Evolutionary conservation across 2,329 filamentous ascomycete genomes (phyloP).

Genomic region (Cyphellophora attinorum): DNA sequence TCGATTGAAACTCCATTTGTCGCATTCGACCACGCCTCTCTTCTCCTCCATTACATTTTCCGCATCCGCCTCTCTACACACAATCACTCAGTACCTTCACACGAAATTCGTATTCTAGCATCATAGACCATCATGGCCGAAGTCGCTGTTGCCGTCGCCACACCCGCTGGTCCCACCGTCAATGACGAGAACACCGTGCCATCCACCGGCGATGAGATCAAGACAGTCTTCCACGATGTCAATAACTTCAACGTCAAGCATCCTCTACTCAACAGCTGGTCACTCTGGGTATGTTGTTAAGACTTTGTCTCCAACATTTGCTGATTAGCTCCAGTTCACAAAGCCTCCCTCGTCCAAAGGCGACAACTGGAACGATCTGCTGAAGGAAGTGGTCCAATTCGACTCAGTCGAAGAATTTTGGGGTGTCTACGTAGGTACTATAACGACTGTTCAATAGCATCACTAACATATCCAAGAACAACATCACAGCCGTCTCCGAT

Average conservation of each 20-base stretch:
- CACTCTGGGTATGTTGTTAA: slow-evolving; percentile 65
- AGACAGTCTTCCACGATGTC: slow-evolving; percentile 96
- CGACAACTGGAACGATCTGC: slow-evolving; percentile 95
- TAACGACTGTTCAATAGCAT: not conserved
- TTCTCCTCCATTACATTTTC: not conserved
- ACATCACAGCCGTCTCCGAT: slow-evolving; percentile 92
- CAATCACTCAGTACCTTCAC: not conserved
- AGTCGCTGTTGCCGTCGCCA: slow-evolving; percentile 16
- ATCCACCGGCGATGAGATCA: slow-evolving; percentile 47
- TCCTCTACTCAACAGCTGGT: slow-evolving; percentile 94
- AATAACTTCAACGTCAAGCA: slow-evolving; percentile 99
- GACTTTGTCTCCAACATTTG: not conserved
- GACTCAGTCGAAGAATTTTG: slow-evolving; percentile 99
- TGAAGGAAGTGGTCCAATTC: slow-evolving; percentile 98
- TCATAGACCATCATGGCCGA: slow-evolving; percentile 15
- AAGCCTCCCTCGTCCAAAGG: slow-evolving; percentile 46
- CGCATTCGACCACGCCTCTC: not conserved
- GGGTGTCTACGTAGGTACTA: slow-evolving; percentile 82
- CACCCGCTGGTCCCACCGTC: slow-evolving; percentile 12
- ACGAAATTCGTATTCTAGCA: not conserved
- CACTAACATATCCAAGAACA: slow-evolving; percentile 60
- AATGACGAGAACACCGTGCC: slow-evolving; percentile 48
- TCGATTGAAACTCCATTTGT: slow-evolving; percentile 1
- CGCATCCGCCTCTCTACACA: not conserved
- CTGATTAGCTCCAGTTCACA: slow-evolving; percentile 13